phyloP scores from a whole-genome alignment of 2,329 filamentous ascomycete species.

The Colletotrichum kahawae region DNA sequence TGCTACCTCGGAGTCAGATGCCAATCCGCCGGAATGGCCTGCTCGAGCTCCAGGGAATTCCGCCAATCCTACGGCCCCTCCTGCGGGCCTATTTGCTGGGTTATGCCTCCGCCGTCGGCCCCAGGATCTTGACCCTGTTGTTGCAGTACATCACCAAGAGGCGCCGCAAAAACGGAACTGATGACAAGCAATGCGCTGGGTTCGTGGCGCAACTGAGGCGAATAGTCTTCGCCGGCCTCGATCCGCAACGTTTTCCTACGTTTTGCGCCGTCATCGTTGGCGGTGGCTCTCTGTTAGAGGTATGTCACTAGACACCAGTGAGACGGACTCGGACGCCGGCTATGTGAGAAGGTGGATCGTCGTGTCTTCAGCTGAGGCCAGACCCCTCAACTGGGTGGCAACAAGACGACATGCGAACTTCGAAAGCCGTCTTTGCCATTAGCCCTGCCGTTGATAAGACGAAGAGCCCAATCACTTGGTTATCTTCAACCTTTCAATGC shows the following conservation, averaged over 20 bases:
- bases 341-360: not conserved
- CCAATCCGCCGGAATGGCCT: constrained; percentile 14
- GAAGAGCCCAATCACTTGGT: not conserved
- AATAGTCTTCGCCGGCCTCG: constrained; percentile 57
- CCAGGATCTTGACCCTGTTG: constrained; percentile 59
- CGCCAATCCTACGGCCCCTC: constrained; percentile 58
- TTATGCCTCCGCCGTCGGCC: constrained; percentile 63
- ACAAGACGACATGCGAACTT: not conserved
- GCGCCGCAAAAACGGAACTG: not conserved
- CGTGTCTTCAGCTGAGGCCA: not conserved
- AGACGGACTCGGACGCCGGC: not conserved
- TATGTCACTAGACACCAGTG: constrained; percentile 34
- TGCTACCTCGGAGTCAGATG: constrained; percentile 43
- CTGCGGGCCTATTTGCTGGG: constrained; percentile 65
- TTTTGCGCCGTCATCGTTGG: constrained; percentile 67
- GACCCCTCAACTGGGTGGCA: not conserved
- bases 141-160: constrained; percentile 52
- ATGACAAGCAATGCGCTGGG: constrained; percentile 26
- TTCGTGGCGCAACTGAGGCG: constrained; percentile 37
- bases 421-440: not conserved
- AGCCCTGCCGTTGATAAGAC: not conserved
- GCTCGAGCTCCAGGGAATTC: constrained; percentile 38
- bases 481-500: not conserved
- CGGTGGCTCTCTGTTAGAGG: constrained; percentile 66
- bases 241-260: constrained; percentile 62